phyloP scores from a whole-genome alignment of 768 basidiomycete genomes.

The Mycena haematopus region DNA sequence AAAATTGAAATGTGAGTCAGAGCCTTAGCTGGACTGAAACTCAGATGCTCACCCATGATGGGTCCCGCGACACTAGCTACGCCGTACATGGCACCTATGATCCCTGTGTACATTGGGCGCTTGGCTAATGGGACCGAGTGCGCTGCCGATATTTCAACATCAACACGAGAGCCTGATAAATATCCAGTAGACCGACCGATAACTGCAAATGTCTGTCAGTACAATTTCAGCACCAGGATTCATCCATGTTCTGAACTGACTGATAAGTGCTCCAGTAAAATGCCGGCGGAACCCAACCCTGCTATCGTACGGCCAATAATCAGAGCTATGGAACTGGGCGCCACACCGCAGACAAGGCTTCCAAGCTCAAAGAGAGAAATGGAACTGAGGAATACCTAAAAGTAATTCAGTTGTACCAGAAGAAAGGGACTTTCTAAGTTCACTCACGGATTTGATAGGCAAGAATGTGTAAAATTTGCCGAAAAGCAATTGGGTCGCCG shows the following conservation, averaged over 20 bases:
- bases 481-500: slow-evolving; percentile 32
- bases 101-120: slow-evolving; percentile 43
- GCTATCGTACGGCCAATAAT: slow-evolving; percentile 52
- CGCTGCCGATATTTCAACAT: slow-evolving; percentile 4
- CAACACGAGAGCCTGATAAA: neutral
- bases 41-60: slow-evolving; percentile 29
- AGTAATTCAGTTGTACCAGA: neutral
- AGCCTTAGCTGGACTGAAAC: neutral
- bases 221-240: neutral
- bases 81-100: slow-evolving; percentile 41
- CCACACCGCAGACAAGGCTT: slow-evolving; percentile 38
- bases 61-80: slow-evolving; percentile 34
- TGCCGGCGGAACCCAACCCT: slow-evolving; percentile 51
- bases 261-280: slow-evolving; percentile 32
- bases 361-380: slow-evolving; percentile 51
- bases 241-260: neutral
- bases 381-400: slow-evolving; percentile 27
- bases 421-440: too few species aligned
- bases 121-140: slow-evolving; percentile 37
- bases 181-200: neutral
- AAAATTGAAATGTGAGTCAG: neutral
- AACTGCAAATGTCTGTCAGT: neutral
- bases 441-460: slow-evolving; percentile 22
- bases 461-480: slow-evolving; percentile 34
- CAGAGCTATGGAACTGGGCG: slow-evolving; percentile 34